Evolutionary conservation across 2,329 filamentous ascomycete genomes (phyloP), one percentile per base, ranked within the genome.

Genomic region (Penicillium sp.): DNA sequence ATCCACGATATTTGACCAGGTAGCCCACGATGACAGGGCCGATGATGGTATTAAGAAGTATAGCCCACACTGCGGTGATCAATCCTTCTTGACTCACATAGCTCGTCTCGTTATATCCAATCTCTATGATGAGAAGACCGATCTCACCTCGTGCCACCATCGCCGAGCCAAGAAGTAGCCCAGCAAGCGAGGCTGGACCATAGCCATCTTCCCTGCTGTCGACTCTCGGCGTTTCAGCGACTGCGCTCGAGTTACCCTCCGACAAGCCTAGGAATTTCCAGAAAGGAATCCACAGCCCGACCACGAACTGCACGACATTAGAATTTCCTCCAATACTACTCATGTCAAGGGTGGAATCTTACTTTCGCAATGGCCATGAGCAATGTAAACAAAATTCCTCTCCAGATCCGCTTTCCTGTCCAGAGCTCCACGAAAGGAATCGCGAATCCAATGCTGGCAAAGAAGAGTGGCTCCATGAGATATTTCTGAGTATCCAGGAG

Each of bases 91-190:
- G 31, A 46, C 63, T 67, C 22, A 66, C 58, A 41, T 64, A 61
- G 31, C 36, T 70, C 2, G 70, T 71, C 37, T 70, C 61, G 7
- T 73, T 73, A 24, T 70, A 69, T 4, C 71, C 71, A 7, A 73
- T 67, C 46, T 73, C 70, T 16, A 73, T 71, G 16, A 73, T 72
- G 35, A 73, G 47, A 3, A 73, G 66, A 2, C 71, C 71, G 41
- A 73, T 73, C 50, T 73, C 71, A 19, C 71, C 71, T 2, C 71
- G 70, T 3, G 71, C 71, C 3, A 73, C 71, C 71, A 73, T 73
- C 4, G 71, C 71, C 16, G 70, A 70, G 3, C 71, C 71, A 9
- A 73, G 56, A 19, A 73, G 68, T 6, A 66, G 43, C 1, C 58
- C 71, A 1, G 69, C 65, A 5, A 69, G 63, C 56, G 57, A 70